phyloP scores from a whole-genome alignment of 2,329 filamentous ascomycete genomes.

The Epichloe hybrida region DNA sequence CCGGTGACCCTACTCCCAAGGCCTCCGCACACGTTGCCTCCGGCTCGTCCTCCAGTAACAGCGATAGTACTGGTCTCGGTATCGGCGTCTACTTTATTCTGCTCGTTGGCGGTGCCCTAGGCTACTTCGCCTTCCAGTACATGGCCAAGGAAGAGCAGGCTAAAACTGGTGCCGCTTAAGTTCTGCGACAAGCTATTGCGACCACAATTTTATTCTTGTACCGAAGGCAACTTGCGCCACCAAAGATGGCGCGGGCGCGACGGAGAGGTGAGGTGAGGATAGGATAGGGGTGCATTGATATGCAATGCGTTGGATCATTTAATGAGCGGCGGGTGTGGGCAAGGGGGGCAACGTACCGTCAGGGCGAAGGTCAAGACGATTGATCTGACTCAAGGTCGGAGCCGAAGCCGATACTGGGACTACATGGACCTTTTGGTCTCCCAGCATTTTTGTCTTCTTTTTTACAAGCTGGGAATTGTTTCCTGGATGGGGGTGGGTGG shows the following conservation, averaged over 20 bases:
- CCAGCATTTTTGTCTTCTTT: constrained; percentile 1
- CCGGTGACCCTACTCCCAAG: constrained; percentile 67
- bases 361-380: neutral
- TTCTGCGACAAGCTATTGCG: neutral
- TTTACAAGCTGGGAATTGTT: constrained; percentile 1
- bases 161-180: constrained; percentile 8
- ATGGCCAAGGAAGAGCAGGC: constrained; percentile 34
- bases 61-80: constrained; percentile 46
- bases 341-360: neutral
- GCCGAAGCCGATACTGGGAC: neutral
- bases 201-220: neutral
- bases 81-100: constrained; percentile 72
- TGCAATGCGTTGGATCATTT: neutral
- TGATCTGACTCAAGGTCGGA: neutral
- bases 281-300: neutral
- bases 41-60: constrained; percentile 33
- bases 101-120: constrained; percentile 60
- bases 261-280: neutral
- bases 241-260: neutral
- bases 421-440: neutral
- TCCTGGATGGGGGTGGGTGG: neutral
- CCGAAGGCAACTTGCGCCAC: neutral
- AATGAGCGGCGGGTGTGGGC: neutral
- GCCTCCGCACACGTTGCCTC: constrained; percentile 34
- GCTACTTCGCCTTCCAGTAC: constrained; percentile 79